Evolutionary conservation across 129 eudicot species (phyloP).

Genomic region (Solidago caesia): DNA sequence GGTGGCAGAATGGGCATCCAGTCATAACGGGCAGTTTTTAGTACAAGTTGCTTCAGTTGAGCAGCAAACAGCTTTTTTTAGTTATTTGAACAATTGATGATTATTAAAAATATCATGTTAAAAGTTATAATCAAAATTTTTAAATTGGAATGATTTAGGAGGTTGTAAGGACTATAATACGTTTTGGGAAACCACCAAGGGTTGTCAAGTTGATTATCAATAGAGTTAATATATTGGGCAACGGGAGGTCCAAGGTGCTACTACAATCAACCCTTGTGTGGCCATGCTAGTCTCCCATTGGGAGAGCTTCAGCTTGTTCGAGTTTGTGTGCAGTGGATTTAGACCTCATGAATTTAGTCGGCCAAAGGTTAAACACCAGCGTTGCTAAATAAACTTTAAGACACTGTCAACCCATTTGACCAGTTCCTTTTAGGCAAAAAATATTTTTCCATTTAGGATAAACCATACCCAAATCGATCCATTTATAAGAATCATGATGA

Average conservation of each 20-base stretch:
- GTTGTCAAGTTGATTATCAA: too few relatives aligned
- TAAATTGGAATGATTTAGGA: neutral
- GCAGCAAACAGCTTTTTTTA: neutral
- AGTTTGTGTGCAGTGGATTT: too few relatives aligned
- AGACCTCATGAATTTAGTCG: too few relatives aligned
- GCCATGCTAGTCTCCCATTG: too few relatives aligned
- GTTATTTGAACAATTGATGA: neutral
- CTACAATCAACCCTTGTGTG: too few relatives aligned
- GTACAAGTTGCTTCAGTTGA: neutral
- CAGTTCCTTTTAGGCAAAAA: neutral
- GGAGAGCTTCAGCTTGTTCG: too few relatives aligned
- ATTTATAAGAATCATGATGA: neutral
- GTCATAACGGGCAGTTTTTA: neutral
- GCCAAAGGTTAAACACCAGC: neutral
- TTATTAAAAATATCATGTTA: neutral
- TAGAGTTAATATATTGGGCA: too few relatives aligned
- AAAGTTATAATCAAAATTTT: too few relatives aligned
- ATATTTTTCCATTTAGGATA: neutral
- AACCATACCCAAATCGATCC: slow-evolving; percentile 1
- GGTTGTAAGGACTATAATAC: neutral
- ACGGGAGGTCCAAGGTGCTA: too few relatives aligned
- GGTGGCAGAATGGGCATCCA: neutral
- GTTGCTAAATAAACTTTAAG: neutral
- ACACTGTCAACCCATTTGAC: neutral
- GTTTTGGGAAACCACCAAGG: too few relatives aligned